Base-by-base conservation (phyloP, 2,329 filamentous ascomycete genomes). In the Paraphoma chrysanthemicola region DNA sequence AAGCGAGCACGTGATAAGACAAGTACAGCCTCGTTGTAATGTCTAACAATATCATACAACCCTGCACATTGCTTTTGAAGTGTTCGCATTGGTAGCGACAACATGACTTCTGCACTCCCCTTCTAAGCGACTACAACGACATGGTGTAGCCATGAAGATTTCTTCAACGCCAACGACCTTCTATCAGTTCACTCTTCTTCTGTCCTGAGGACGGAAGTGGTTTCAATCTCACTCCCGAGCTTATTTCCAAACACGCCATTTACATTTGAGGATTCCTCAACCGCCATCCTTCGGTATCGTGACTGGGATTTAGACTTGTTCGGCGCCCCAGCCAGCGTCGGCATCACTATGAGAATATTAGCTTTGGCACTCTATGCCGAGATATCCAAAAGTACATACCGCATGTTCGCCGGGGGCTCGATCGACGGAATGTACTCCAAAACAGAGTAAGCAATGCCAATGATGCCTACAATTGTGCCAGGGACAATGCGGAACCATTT, bases 381-480 rank as follows among this genome's bases (percentile, higher is more conserved):
- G 23, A 23, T 23, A 23, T 23, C 23, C 23, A 23, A 23, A 23
- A 23, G 23, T 23, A 62, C 74, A 28, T 70, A 79, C 78, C 80
- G 78, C 81, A 83, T 83, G 68, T 83, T 83, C 56, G 81, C 81
- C 43, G 81, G 81, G 17, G 81, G 81, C 74, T 83, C 81, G 53
- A 83, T 83, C 43, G 78, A 81, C 2, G 81, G 81, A 47, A 82
- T 77, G 66, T 78, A 83, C 66, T 83, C 81, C 50, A 83, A 71
- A 10, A 75, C 80, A 36, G 79, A 72, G 80, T 98, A 99, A 60
- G 77, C 90, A 59, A 97, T 73, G 67, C 95, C 95, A 62, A 92
- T 81, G 50, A 95, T 69, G 49, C 89, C 92, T 65, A 98, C 84
- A 67, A 96, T 83, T 49, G 87, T 85, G 65, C 93, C 95, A 23